Conservation (phyloP, 1,284 basidiomycete species). For the Paramarasmius palmivorus region DNA sequence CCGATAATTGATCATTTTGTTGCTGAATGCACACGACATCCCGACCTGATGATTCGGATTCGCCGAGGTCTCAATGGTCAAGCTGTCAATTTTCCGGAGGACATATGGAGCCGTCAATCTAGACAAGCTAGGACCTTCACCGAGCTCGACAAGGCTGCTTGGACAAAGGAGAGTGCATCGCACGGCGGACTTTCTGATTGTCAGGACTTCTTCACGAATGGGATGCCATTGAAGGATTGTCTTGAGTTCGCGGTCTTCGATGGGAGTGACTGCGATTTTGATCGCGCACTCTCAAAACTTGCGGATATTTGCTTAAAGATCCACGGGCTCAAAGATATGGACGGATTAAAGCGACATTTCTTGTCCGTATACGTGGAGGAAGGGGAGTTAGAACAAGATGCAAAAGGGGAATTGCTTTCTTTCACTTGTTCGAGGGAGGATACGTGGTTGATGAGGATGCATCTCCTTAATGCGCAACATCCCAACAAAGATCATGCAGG, state of each 20-base stretch:
- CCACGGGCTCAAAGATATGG: constrained; percentile 1
- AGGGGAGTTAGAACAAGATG: not conserved
- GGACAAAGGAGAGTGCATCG: not conserved
- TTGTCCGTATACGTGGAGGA: not conserved
- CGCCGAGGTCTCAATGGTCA: constrained; percentile 27
- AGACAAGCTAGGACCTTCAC: not conserved
- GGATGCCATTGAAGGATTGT: not conserved
- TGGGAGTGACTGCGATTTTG: not conserved
- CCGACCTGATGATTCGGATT: constrained; percentile 29
- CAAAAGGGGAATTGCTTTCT: not conserved
- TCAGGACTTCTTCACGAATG: not conserved
- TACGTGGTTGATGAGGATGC: constrained; percentile 1
- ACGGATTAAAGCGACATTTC: not conserved
- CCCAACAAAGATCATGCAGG: not conserved
- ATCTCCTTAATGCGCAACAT: not conserved
- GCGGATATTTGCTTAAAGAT: not conserved
- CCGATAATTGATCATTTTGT: constrained; percentile 26
- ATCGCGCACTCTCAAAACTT: not conserved
- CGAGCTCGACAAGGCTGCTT: not conserved
- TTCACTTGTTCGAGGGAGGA: not conserved
- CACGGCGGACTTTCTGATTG: not conserved
- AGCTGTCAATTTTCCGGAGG: constrained; percentile 3
- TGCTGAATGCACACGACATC: constrained; percentile 28
- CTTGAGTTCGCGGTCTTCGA: not conserved
- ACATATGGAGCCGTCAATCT: not conserved